Percentiles rank a stretch among this genome's conserved stretches.
phyloP scores from a whole-genome alignment of 179 eudicot species.

The Silene noctiflora region DNA sequence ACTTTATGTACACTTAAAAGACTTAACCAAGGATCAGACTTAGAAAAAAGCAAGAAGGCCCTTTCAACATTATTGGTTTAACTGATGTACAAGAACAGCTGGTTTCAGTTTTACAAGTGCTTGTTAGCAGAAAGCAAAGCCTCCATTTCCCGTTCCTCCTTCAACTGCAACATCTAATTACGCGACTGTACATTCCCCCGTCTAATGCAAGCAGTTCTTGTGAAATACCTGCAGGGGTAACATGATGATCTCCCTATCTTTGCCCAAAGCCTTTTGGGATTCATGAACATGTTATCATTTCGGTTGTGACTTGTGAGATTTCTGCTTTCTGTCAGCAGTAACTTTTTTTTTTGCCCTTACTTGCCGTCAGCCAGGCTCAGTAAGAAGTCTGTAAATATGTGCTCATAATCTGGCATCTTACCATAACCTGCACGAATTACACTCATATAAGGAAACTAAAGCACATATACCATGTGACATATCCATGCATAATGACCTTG shows the following conservation, averaged over 20 bases:
- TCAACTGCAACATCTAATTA: neutral
- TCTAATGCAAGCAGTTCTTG: conserved; percentile 20
- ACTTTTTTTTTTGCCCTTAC: conserved; percentile 24
- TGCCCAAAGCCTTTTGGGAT: conserved; percentile 11
- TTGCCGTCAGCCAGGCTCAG: conserved; percentile 54
- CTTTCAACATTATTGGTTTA: conserved; percentile 17
- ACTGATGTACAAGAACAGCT: conserved; percentile 20
- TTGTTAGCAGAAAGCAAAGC: neutral
- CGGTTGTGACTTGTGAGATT: neutral
- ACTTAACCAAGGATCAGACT: neutral
- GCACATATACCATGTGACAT: no score
- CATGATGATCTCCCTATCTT: conserved; percentile 7
- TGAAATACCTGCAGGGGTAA: conserved; percentile 21
- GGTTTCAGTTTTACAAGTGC: conserved; percentile 23
- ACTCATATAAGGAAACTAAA: neutral
- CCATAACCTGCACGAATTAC: conserved; percentile 67
- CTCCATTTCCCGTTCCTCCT: neutral
- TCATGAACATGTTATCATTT: neutral
- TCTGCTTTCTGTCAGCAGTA: neutral
- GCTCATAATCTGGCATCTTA: conserved; percentile 95
- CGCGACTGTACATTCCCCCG: conserved; percentile 25
- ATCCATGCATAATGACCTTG: no score
- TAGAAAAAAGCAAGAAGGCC: neutral
- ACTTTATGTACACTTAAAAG: conserved; percentile 9
- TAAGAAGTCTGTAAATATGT: conserved; percentile 86